Evolutionary conservation across 106 monocot genomes (phyloP), one percentile per base, ranked within the genome.

Genomic region (Dioscorea zingiberensis): DNA sequence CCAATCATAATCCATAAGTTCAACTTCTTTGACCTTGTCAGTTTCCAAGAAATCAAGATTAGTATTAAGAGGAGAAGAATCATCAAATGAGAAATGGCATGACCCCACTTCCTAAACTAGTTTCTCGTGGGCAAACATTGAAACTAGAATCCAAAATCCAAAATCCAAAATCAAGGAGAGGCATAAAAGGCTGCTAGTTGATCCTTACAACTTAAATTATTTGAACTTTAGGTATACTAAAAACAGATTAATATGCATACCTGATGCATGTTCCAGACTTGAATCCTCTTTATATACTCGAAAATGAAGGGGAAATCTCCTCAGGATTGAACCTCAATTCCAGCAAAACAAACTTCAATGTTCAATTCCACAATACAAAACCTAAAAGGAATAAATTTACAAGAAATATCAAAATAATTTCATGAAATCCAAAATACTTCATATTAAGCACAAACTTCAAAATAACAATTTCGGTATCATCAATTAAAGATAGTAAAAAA

Each of bases 1-100:
- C 67, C 63, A 81, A 26, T 77, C 77, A 64, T 55, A 74, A 32
- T 63, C 71, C 44, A 66, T 55, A 18, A 73, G 63, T 54, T 83
- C 69, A 45, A 72, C 64, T 47, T 62, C 73, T 56, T 18, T 70
- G 19, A 51, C 14, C 27, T 71, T 46, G 14, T 70, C 44, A 58
- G 55, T 62, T 57, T 73, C 80, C 46, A 38, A 32, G 54, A 61
- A 69, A 48, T 25, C 10, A 65, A 55, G 25, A 56, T 66, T 26
- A 25, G 23, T 49, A 64, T 38, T 25, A n/a, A 48, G 65, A 45
- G 45, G 19, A 45, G 49, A 57, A 57, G 46, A 21, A 63, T 66
- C 53, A 64, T 38, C 49, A 48, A 60, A 6, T 71, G 69, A 55
- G 7, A 55, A 77, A 57, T 62, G 24, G 61, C 24, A 59, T n/a